Base-by-base conservation (phyloP, 495 filamentous ascomycete species). In the Astrothelium subdiscretum region DNA sequence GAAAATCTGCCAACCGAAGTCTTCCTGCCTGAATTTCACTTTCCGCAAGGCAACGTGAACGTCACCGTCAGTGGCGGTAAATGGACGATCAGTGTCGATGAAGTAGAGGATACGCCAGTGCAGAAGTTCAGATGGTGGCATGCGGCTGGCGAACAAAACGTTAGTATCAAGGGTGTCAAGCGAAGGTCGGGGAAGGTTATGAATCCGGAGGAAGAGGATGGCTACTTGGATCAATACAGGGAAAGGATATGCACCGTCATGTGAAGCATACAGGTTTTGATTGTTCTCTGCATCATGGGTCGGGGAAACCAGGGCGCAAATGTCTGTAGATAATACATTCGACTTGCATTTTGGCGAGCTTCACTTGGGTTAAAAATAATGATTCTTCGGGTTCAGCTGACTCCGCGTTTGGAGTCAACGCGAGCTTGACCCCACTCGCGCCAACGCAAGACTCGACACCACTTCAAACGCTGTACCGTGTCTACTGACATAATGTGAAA, bases 91-190 rank as follows among this genome's bases (percentile, higher is more conserved):
- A 85, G 85, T 68, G 79, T 75, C 18, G 84, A 88, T 31, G 87
- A 91, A 29, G 79, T 82, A 12, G 79, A 87, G 66, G 80, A 81
- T n/a, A 76, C 82, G 12, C 24, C 59, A 68, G 68, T 87, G 22
- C 94, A 95, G 72, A 79, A 82, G 54, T 76, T 98, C 29, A 80
- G 80, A 65, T 98, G 94, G 94, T 95, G 89, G 90, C 91, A 97
- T 74, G 85, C 81, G 3, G 85, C 85, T 52, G 95, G 92, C 0
- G 80, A 90, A 63, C 92, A 97, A 74, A 81, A 78, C 27, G 79
- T 97, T 65, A 89, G 80, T 65, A 79, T 97, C 22, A 85, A 82
- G 60, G 94, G 94, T 0, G 76, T 91, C 15, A 83, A 86, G 71
- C 79, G 80, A 61, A 84, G 83, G 68, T 75, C 78, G 20, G 81